Evolutionary conservation across 1,284 basidiomycete species (phyloP), one percentile per base, ranked within the genome.

Genomic region (Nidula niveotomentosa): DNA sequence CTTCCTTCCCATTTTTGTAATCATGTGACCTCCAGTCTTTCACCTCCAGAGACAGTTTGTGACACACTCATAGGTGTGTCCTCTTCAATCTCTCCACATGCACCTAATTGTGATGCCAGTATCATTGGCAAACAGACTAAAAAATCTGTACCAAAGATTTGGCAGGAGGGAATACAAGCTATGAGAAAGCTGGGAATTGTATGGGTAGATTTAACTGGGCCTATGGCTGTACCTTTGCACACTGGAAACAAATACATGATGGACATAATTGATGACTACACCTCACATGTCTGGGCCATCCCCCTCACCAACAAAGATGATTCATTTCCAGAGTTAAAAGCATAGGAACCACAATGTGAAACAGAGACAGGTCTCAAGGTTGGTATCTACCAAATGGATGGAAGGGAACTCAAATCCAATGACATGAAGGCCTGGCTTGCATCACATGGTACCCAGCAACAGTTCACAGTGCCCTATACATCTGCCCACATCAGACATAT

Each of bases 261-360:
- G 60, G 65, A 76, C 52, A 56, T 76, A 0, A 60, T 76, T 3
- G 69, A 76, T 55, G 68, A 77, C 44, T 66, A 47, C 48, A 63
- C 69, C 0, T 56, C 57, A 9, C 58, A 56, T 15, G 49, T 54
- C 0, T 76, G 71, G 71, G 46, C 62, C 3, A 64, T 72, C 8
- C 69, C 65, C 0, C 51, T 75, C 0, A 56, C 52, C 8, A 46
- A 49, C 0, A 76, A 75, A 56, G 52, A 41, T 6, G 53, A 61
- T 0, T 65, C 68, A 0, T 59, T 63, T 7, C 18, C 45, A 0
- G 36, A 44, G 6, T 61, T 73, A 1, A 52, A 56, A 5, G 56
- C 47, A 1, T 75, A 74, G 70, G 44, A 61, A 6, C 10, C 52
- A 0, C 45, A 36, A 12, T 54, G 50, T 6, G 66, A 68, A 48